Evolutionary conservation across 352 stramenopile genomes (phyloP).

Genomic region (Phytophthora foliorum): DNA sequence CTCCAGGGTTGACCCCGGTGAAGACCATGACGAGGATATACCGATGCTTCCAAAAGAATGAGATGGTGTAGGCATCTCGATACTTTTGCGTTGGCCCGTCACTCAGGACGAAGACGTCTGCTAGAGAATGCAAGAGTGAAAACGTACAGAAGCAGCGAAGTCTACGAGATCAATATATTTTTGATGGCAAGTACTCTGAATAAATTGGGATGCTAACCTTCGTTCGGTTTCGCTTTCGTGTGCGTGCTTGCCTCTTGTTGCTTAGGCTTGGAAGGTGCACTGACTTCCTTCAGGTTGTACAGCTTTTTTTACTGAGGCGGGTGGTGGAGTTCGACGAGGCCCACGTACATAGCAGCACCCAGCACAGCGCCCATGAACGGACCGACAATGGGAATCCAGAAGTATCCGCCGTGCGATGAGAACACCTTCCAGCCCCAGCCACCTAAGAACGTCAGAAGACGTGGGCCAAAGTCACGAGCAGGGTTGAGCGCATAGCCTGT

Average conservation of each 20-base stretch:
- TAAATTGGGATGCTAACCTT: constrained; percentile 32
- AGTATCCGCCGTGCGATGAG: constrained; percentile 74
- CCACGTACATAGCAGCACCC: constrained; percentile 71
- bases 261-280: background rate
- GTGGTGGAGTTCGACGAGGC: constrained; percentile 73
- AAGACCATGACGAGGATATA: background rate
- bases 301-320: constrained; percentile 45
- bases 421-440: constrained; percentile 79
- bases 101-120: background rate
- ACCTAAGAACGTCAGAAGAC: constrained; percentile 62
- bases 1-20: constrained; percentile 8
- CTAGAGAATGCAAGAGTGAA: background rate
- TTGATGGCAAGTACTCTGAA: constrained; percentile 19
- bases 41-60: background rate
- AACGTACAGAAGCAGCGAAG: background rate
- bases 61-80: constrained; percentile 12
- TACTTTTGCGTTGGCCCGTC: background rate
- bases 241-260: background rate
- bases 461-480: constrained; percentile 74
- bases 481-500: constrained; percentile 82
- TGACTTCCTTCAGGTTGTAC: background rate
- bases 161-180: constrained; percentile 23
- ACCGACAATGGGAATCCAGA: constrained; percentile 79
- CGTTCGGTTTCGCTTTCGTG: constrained; percentile 27
- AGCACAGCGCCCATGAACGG: constrained; percentile 75